Evolutionary conservation across 2,329 filamentous ascomycete species (phyloP).

Genomic region (Hansfordia pulvinata): DNA sequence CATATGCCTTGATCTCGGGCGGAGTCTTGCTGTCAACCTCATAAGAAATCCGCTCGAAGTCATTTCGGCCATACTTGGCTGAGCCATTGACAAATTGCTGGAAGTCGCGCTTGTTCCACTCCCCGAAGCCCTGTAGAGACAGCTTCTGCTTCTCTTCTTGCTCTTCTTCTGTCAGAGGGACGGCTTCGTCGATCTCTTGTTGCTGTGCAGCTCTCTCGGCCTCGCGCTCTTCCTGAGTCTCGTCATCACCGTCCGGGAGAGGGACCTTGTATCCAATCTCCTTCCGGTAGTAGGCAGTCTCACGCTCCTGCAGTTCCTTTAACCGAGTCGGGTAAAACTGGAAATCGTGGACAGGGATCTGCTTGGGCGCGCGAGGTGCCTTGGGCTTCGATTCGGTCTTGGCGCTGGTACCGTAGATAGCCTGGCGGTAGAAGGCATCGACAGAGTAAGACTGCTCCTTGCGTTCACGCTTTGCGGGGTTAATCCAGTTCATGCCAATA

Average conservation of each 20-base stretch:
- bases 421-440: constrained; percentile 95
- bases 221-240: constrained; percentile 73
- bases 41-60: constrained; percentile 71
- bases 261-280: constrained; percentile 93
- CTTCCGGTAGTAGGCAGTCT: constrained; percentile 91
- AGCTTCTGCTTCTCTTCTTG: constrained; percentile 73
- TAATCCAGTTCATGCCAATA: constrained; percentile 91
- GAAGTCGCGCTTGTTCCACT: constrained; percentile 96
- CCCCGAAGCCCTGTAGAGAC: constrained; percentile 72
- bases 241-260: constrained; percentile 75
- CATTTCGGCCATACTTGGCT: constrained; percentile 77
- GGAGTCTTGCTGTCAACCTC: constrained; percentile 86
- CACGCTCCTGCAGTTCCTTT: constrained; percentile 83
- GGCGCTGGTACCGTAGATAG: constrained; percentile 63
- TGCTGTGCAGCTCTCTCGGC: constrained; percentile 81
- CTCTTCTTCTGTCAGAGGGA: constrained; percentile 78
- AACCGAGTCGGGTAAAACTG: constrained; percentile 87
- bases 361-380: constrained; percentile 88
- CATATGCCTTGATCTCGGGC: constrained; percentile 78
- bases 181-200: constrained; percentile 83
- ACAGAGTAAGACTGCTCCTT: constrained; percentile 98
- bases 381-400: constrained; percentile 81
- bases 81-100: constrained; percentile 96
- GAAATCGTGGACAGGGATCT: constrained; percentile 85
- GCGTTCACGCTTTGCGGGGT: constrained; percentile 92